A percentile compares a stretch with the other conserved stretches of the same genome.
Evolutionary conservation across 257 asterid species (phyloP).

Genomic region (Solanum tacnaense): DNA sequence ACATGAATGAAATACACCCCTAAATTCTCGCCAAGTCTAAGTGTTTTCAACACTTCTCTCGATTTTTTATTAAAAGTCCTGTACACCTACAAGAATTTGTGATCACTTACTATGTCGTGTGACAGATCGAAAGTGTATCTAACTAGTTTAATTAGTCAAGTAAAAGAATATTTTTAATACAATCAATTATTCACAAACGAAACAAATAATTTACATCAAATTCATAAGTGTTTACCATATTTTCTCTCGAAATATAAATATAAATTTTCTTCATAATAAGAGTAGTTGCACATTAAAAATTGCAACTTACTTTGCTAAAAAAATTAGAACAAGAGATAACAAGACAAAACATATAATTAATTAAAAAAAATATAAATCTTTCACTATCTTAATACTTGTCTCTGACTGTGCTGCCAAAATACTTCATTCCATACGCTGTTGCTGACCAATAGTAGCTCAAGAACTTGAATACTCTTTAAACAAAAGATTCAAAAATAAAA

Average conservation of each 20-base stretch:
- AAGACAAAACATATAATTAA: background rate
- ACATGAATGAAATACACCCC: background rate
- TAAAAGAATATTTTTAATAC: fast-evolving
- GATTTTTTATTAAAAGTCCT: fast-evolving
- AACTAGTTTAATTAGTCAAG: background rate
- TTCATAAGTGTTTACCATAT: background rate
- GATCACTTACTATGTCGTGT: too few relatives aligned
- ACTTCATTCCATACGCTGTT: constrained; percentile 13
- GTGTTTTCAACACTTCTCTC: too few relatives aligned
- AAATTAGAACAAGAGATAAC: background rate
- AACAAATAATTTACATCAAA: too few relatives aligned
- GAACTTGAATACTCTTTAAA: background rate
- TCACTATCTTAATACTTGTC: background rate
- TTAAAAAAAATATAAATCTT: background rate
- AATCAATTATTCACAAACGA: fast-evolving
- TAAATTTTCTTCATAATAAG: background rate
- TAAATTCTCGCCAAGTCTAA: background rate
- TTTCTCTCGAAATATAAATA: background rate
- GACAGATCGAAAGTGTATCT: fast-evolving
- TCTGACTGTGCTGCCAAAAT: constrained; percentile 12
- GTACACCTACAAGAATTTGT: background rate
- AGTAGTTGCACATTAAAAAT: background rate
- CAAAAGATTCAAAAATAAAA: background rate
- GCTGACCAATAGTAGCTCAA: constrained; percentile 20
- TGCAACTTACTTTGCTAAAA: background rate